Evolutionary conservation across 2,329 filamentous ascomycete species (phyloP).

Genomic region (Aspergillus fumigatus): DNA sequence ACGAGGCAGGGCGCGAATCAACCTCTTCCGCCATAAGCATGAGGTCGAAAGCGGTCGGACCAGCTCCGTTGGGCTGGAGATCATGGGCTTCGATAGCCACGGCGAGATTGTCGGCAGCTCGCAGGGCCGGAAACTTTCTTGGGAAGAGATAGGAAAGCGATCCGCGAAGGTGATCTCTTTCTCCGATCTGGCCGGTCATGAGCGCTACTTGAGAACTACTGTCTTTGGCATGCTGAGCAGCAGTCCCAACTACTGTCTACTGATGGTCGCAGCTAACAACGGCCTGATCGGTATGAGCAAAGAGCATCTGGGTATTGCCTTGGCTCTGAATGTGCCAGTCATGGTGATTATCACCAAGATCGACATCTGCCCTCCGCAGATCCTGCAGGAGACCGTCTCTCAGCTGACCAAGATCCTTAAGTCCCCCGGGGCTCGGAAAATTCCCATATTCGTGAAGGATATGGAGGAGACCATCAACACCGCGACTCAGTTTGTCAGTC

Average conservation of each 20-base stretch:
- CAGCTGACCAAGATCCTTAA: slow-evolving; percentile 92
- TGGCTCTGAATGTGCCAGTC: slow-evolving; percentile 92
- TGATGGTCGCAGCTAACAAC: slow-evolving; percentile 99
- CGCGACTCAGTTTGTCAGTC: slow-evolving; percentile 89
- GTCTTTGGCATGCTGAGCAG: slow-evolving; percentile 93
- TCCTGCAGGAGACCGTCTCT: slow-evolving; percentile 85
- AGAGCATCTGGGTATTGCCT: slow-evolving; percentile 91
- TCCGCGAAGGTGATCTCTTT: slow-evolving; percentile 96
- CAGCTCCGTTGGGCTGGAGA: slow-evolving; percentile 97
- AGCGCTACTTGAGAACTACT: slow-evolving; percentile 89
- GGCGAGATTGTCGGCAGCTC: slow-evolving; percentile 79
- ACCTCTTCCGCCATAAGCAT: slow-evolving; percentile 95
- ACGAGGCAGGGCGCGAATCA: slow-evolving; percentile 86
- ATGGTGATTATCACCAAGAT: slow-evolving; percentile 99
- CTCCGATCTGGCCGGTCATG: slow-evolving; percentile 91
- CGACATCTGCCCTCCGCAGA: slow-evolving; percentile 94
- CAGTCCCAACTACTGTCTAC: slow-evolving; percentile 92
- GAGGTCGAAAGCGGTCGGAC: slow-evolving; percentile 94
- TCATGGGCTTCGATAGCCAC: slow-evolving; percentile 89
- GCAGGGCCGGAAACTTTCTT: slow-evolving; percentile 81
- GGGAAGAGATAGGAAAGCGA: slow-evolving; percentile 95
- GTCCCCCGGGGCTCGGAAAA: slow-evolving; percentile 87
- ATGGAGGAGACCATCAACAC: slow-evolving; percentile 91
- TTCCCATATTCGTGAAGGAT: slow-evolving; percentile 91
- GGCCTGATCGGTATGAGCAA: slow-evolving; percentile 97